Evolutionary conservation across 208 protist genomes (phyloP), one percentile per base, ranked within the genome.

Genomic region (Leishmania tropica): DNA sequence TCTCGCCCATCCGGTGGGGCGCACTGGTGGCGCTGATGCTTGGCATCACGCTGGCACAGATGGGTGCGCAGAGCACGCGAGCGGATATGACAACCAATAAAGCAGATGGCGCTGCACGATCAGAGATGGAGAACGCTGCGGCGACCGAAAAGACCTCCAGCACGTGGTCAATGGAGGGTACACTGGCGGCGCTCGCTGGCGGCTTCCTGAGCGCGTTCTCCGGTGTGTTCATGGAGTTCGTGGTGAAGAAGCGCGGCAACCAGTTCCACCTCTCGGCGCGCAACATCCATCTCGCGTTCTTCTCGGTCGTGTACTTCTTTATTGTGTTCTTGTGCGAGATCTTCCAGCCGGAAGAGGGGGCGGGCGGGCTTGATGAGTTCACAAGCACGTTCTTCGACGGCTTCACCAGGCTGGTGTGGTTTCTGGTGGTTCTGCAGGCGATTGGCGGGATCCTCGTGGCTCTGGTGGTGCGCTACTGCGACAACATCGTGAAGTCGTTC

Each of bases 401-500:
- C 53, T 95, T 93, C 73, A 89, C 87, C 19, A 67, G 31, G 1
- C 70, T 94, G 3, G 87, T 89, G n/a, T 93, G 89, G 89, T 68
- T 84, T 21, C 45, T 95, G 28, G 83, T 96, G 31, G 11, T 90
- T n/a, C 84, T 94, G 35, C 90, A 95, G 68, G 87, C 89, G 2
- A 19, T 85, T 15, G 90, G 90, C 17, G 92, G 92, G 10, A 76
- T 96, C 19, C 48, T 96, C 13, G 88, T 96, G 21, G 92, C 90
- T 3, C 24, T 95, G 47, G 90, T 95, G 0, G 75, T 96, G 58
- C 85, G 89, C 64, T 91, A 96, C 85, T 86, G 90, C 24, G 88
- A 94, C 87, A 95, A 93, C 86, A 94, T 96, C 21, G 79, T 95
- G 40, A 95, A 95, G 78, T 80, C 87, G 1, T 95, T 96, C 81